Percentiles rank a stretch among this genome's conserved stretches.
Evolutionary conservation across 129 eudicot genomes (phyloP).

Genomic region (Silybum marianum): DNA sequence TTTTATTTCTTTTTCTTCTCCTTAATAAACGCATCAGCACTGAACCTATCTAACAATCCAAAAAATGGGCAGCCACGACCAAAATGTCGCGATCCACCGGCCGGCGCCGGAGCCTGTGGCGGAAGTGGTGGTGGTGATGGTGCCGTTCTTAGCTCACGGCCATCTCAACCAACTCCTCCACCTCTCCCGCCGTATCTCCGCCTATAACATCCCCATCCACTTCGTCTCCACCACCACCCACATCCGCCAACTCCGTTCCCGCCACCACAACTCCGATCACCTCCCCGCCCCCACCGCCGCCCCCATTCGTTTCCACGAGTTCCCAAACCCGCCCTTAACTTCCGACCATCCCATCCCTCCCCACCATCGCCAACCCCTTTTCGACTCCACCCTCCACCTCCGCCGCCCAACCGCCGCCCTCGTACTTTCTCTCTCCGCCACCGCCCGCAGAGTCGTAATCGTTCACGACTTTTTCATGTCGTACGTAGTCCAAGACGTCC

Average conservation of each 20-base stretch:
- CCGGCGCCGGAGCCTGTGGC: too few species aligned
- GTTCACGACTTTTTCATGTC: too few species aligned
- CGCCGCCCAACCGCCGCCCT: too few species aligned
- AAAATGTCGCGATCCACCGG: too few species aligned
- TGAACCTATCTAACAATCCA: too few species aligned
- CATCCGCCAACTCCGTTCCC: conserved; percentile 51
- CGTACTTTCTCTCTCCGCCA: too few species aligned
- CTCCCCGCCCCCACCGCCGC: background rate
- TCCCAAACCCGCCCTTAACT: conserved; percentile 21
- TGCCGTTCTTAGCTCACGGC: conserved; percentile 26
- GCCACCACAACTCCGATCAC: conserved; percentile 35
- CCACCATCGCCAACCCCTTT: conserved; percentile 44
- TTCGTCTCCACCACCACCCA: conserved; percentile 57
- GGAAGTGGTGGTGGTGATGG: background rate
- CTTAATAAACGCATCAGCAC: too few species aligned
- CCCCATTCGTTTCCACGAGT: conserved; percentile 47
- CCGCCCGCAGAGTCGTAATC: too few species aligned
- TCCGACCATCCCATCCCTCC: conserved; percentile 24
- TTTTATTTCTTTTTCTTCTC: too few species aligned
- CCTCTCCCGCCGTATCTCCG: conserved; percentile 56
- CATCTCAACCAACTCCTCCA: conserved; percentile 49
- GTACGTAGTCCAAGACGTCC: too few species aligned
- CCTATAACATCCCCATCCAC: conserved; percentile 56
- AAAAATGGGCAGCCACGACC: too few species aligned
- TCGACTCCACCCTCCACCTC: too few species aligned